These are phyloP conservation scores for Sphagnum fallax DNA, from an alignment of 228 moss, liverwort and hornwort species.

Conservation along the genomic window DNA sequence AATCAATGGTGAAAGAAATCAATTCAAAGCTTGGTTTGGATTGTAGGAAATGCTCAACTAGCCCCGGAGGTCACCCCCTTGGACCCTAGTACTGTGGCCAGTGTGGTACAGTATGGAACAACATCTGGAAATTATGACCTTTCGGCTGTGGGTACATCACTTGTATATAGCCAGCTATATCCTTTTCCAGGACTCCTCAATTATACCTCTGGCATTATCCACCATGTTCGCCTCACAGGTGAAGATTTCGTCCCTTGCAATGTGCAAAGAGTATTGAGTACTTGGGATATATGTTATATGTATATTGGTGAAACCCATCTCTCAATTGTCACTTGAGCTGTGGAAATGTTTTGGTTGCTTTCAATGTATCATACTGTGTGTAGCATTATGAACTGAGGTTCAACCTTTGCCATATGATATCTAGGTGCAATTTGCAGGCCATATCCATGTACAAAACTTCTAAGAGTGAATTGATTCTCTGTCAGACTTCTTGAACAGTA, in stretches of 20 bases:
- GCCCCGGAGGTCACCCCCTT: slow-evolving; percentile 44
- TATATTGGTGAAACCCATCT: too few species aligned
- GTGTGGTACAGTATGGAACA: slow-evolving; percentile 51
- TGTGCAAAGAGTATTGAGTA: neutral
- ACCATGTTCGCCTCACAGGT: slow-evolving; percentile 64
- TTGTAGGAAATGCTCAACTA: slow-evolving; percentile 60
- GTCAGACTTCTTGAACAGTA: too few species aligned
- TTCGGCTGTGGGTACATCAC: slow-evolving; percentile 28
- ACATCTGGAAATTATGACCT: slow-evolving; percentile 21
- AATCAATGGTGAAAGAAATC: too few species aligned
- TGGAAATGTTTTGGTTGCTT: too few species aligned
- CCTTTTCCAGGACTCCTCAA: slow-evolving; percentile 55
- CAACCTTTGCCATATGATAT: too few species aligned
- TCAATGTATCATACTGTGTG: too few species aligned
- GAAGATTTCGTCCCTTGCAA: neutral
- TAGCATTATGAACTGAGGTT: too few species aligned
- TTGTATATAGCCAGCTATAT: slow-evolving; percentile 66
- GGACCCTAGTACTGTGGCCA: slow-evolving; percentile 44
- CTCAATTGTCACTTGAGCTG: too few species aligned
- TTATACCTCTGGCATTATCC: slow-evolving; percentile 77
- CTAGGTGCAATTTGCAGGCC: too few species aligned
- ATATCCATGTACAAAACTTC: too few species aligned
- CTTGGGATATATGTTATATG: too few species aligned
- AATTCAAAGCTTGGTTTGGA: neutral
- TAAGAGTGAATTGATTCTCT: too few species aligned